Base-by-base conservation (phyloP, 169 alveolate species). In the Babesia ovata region DNA sequence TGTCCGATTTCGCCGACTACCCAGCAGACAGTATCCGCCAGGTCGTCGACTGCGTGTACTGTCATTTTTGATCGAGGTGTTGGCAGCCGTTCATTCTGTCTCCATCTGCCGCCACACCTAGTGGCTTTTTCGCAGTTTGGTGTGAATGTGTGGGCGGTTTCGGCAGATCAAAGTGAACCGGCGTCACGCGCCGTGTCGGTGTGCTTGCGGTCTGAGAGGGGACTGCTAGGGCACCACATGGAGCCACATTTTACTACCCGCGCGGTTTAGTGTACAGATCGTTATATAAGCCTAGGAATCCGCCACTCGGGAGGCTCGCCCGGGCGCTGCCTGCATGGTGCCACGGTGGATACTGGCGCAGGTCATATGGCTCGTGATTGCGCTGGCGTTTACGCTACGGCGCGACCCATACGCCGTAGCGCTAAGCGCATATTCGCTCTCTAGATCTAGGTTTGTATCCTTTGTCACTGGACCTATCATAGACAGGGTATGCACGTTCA, bases 1-100 rank as follows among this genome's bases (percentile, higher is more conserved):
- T 67, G 50, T 67, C 66, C 65, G 50, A 67, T 67, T 19, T 50
- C 66, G 0, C 76, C 65, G 10, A 67, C 50, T 52, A 67, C 56
- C 76, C 76, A 67, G 76, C 29, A 50, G 45, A 67, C 67, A 7
- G 66, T 52, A n/a, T 67, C 76, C 33, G 76, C 76, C n/a, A 67
- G 17, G 28, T 67, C 76, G 4, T 65, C 65, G 14, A 44, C 76
- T 7, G 46, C 33, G 58, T 67, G 66, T 29, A 4, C 76, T 56
- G 76, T 67, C 76, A 67, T 67, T n/a, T 44, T 36, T 11, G 10
- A 10, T 1, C 28, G 29, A 29, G 3, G 39, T 24, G 63, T 49
- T 48, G 14, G 29, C n/a, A 21, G 28, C 4, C 28, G 69, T 42
- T 2, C 50, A 60, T 36, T 16, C 39, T 14, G 28, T 21, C 21